Evolutionary conservation across 2,329 filamentous ascomycete genomes (phyloP), one percentile per base, ranked within the genome.

Genomic region (Trichophyton simii): DNA sequence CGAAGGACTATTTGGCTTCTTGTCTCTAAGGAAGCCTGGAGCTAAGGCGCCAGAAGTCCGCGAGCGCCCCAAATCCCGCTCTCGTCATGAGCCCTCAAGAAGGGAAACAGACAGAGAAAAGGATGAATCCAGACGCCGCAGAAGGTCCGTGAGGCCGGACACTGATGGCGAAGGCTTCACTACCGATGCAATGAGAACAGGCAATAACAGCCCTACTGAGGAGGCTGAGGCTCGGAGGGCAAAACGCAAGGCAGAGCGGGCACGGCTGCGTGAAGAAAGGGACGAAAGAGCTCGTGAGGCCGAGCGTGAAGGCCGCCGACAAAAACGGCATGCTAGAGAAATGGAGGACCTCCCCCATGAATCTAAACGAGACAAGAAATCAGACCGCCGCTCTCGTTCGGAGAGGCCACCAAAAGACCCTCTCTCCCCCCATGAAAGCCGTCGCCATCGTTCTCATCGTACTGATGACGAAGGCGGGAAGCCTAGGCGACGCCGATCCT

Each of bases 201-300:
- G 52, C 77, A 62, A 76, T 72, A 36, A 77, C 78, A 44, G 72
- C 67, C 25, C 77, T 77, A 60, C 52, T 2, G 52, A 55, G 28
- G 76, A 80, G 2, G 83, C 85, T 15, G 86, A 88, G 70, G 83
- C 81, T 22, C 81, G 83, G 57, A 80, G 80, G 52, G 83, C 82
- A 34, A 83, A 84, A 61, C 83, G 86, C n/a, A 81, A 80, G 61
- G 80, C 83, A 1, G 80, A 78, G 59, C 80, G 80, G 59, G 66
- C 70, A 15, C 70, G 72, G 31, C 72, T 71, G 55, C 70, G 73
- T 34, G 73, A 67, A 9, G 68, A 71, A 1, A 70, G 72, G 15
- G 73, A 75, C 41, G 67, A 67, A 54, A 62, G 67, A 57, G 63
- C 67, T 6, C 71, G 70, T 4, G 72, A 74, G 60, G 68, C 67